Conservation (phyloP, 2,329 filamentous ascomycete species). For the Colletotrichum theobromicola region DNA sequence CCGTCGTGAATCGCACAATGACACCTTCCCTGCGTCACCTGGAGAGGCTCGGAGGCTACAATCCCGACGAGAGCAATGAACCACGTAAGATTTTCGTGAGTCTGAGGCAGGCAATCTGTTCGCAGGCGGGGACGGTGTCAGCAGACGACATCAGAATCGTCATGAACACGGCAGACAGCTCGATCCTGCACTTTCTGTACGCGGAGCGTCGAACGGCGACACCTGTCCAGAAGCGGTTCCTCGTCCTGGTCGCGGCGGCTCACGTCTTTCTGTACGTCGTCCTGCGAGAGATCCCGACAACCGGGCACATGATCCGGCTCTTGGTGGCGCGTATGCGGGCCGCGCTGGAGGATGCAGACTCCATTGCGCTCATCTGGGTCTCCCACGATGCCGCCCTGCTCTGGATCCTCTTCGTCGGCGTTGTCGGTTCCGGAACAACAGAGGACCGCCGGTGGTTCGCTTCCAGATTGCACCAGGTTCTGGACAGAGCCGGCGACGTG, state of each 20-base stretch:
- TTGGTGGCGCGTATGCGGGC: constrained; percentile 14
- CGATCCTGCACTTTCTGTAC: constrained; percentile 21
- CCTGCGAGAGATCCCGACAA: constrained; percentile 18
- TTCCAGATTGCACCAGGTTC: neutral
- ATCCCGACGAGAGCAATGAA: neutral
- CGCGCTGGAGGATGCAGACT: constrained; percentile 12
- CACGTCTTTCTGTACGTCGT: constrained; percentile 22
- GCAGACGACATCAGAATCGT: constrained; percentile 22
- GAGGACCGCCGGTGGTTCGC: constrained; percentile 3
- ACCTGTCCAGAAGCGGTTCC: neutral
- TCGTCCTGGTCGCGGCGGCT: constrained; percentile 15
- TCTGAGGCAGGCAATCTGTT: constrained; percentile 15
- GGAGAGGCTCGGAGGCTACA: constrained; percentile 6
- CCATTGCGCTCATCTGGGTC: constrained; percentile 3
- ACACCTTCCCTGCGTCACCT: constrained; percentile 12
- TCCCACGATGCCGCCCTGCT: constrained; percentile 6
- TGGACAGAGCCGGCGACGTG: constrained; percentile 2
- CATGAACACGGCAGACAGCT: constrained; percentile 22
- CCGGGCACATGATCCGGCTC: constrained; percentile 16
- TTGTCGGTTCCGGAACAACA: constrained; percentile 10
- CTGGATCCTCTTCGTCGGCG: constrained; percentile 22
- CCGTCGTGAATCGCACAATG: constrained; percentile 4
- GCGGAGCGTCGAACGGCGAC: constrained; percentile 2
- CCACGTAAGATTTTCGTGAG: constrained; percentile 11
- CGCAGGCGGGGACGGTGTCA: constrained; percentile 1